Evolutionary conservation across 2,329 filamentous ascomycete species (phyloP), one percentile per base, ranked within the genome.

Genomic region (Hymenoscyphus scutula): DNA sequence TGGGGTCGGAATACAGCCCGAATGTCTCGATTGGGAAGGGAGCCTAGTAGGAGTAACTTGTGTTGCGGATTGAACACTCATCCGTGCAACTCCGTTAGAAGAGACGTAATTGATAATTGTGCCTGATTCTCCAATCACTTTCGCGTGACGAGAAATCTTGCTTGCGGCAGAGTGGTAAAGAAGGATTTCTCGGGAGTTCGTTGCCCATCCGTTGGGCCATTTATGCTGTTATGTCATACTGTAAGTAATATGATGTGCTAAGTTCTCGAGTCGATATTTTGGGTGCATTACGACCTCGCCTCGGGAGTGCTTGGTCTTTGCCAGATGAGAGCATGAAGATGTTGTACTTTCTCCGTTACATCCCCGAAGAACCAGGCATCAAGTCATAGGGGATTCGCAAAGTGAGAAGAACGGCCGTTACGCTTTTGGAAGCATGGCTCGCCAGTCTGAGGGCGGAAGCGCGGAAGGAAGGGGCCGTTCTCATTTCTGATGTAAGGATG

Each of bases 391-490:
- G 15, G 17, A 30, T 54, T 30, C 25, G 30, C 38, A 19, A 41
- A 7, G 19, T 23, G 34, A 37, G 55, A 57, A 25, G 55, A 57
- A 25, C 2, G 53, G 17, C 29, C 23, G 29, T 55, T 38, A 51
- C 25, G 11, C 57, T 34, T 34, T 34, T 34, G 32, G 13, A 17
- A 38, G 25, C 8, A 30, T 34, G n/a, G 38, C 29, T 64, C 58
- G 60, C n/a, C 41, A 48, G 41, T 53, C 56, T 65, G 61, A 60
- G 59, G 55, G 27, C 62, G 61, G 56, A 45, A 57, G n/a, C 5
- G 41, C 65, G 65, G 65, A 65, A 65, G 63, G 59, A 56, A 62
- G 38, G n/a, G 61, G 59, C 61, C 65, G 60, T 56, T 60, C 59
- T 53, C 53, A 57, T 41, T 58, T 64, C 60, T 62, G 59, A 58